Evolutionary conservation across 768 basidiomycete genomes (phyloP).

Genomic region (Hirschioporus abietinus): DNA sequence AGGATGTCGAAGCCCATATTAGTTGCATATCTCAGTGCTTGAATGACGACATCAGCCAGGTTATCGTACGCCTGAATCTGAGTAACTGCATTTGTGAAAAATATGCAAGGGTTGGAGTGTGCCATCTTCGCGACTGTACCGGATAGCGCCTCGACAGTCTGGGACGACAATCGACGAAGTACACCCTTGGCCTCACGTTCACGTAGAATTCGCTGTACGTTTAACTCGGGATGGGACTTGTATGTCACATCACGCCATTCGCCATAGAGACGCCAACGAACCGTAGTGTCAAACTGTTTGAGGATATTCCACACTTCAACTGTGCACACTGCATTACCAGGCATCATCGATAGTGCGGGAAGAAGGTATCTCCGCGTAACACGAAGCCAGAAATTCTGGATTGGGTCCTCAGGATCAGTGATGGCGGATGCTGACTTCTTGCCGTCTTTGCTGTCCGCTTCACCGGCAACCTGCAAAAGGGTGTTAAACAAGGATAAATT

Average conservation of each 20-base stretch:
- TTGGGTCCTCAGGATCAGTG: conserved; percentile 51
- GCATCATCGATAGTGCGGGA: conserved; percentile 80
- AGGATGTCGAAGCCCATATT: conserved; percentile 94
- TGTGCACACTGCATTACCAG: conserved; percentile 82
- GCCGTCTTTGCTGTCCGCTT: background rate
- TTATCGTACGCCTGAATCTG: conserved; percentile 98
- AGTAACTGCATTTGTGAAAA: conserved; percentile 84
- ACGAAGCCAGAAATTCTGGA: conserved; percentile 79
- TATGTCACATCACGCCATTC: conserved; percentile 84
- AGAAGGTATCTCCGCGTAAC: conserved; percentile 76
- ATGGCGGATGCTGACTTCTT: conserved; percentile 44
- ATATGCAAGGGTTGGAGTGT: conserved; percentile 89
- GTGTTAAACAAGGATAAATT: conserved; percentile 1
- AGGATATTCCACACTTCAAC: conserved; percentile 93
- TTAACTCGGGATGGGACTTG: conserved; percentile 71
- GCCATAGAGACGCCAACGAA: conserved; percentile 89
- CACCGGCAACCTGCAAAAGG: conserved; percentile 23
- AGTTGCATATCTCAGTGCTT: conserved; percentile 82
- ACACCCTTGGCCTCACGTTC: conserved; percentile 87
- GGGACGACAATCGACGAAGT: conserved; percentile 78
- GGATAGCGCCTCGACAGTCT: conserved; percentile 79
- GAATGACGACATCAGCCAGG: conserved; percentile 82
- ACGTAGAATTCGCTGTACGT: conserved; percentile 74
- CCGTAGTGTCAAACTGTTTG: conserved; percentile 66
- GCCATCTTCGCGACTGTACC: conserved; percentile 89